Conservation (phyloP, 2,329 filamentous ascomycete genomes). For the Alternaria novae-zelandiae region DNA sequence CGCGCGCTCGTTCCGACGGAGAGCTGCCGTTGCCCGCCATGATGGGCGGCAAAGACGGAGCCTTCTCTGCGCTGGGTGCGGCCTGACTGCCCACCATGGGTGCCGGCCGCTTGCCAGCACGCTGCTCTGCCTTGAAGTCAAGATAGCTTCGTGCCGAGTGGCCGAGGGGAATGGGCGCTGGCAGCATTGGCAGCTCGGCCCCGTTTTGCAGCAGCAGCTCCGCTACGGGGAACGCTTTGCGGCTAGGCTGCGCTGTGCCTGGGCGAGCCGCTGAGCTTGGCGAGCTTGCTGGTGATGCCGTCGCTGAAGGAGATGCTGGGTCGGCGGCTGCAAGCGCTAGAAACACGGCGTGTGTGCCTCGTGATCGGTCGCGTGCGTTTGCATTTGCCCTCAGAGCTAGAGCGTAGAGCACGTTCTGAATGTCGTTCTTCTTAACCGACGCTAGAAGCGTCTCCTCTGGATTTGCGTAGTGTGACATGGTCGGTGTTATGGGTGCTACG, state of each 20-base stretch:
- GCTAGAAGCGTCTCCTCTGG: constrained; percentile 89
- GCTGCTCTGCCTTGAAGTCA: constrained; percentile 71
- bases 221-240: constrained; percentile 79
- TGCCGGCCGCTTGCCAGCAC: constrained; percentile 44
- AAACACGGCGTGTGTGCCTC: constrained; percentile 88
- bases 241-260: constrained; percentile 47
- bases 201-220: constrained; percentile 94
- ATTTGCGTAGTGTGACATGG: constrained; percentile 75
- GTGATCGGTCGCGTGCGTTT: constrained; percentile 78
- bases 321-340: constrained; percentile 91
- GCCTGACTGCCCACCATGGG: constrained; percentile 58
- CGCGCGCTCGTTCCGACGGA: constrained; percentile 45
- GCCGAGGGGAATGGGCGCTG: constrained; percentile 84
- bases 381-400: constrained; percentile 86
- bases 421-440: constrained; percentile 94
- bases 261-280: constrained; percentile 52
- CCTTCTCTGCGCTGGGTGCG: constrained; percentile 60
- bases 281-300: constrained; percentile 52
- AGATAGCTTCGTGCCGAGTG: constrained; percentile 81
- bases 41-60: constrained; percentile 67
- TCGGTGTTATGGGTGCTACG: constrained; percentile 78
- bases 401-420: constrained; percentile 90
- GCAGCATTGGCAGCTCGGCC: constrained; percentile 77
- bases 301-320: constrained; percentile 73
- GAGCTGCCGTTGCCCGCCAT: constrained; percentile 49